Percentiles rank a stretch among this genome's conserved stretches.
These are phyloP conservation scores for Diplotaxis tenuifolia DNA, from an alignment of 345 rosid genomes.

Conservation along the genomic window DNA sequence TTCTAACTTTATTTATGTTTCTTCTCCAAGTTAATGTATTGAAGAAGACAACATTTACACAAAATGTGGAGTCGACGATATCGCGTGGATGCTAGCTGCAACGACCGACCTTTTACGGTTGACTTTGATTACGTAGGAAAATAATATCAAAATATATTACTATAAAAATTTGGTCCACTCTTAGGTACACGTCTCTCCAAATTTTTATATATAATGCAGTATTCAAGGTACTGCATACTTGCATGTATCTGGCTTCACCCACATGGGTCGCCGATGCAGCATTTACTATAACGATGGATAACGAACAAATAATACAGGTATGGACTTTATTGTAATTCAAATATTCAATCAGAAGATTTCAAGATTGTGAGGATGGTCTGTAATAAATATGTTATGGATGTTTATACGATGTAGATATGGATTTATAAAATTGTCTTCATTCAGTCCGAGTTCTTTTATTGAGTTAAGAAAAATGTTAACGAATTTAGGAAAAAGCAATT, in stretches of 20 bases:
- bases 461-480: background rate
- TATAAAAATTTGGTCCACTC: conserved; percentile 7
- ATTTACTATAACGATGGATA: background rate
- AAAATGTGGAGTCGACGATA: conserved; percentile 25
- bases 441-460: background rate
- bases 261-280: background rate
- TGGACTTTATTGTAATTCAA: background rate
- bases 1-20: background rate
- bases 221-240: conserved; percentile 16
- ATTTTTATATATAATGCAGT: background rate
- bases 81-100: conserved; percentile 35
- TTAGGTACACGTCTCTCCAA: conserved; percentile 16
- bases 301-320: background rate
- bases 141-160: background rate
- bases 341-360: background rate
- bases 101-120: conserved; percentile 32
- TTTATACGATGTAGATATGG: background rate
- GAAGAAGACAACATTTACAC: conserved; percentile 5
- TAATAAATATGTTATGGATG: background rate
- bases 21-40: background rate
- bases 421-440: background rate
- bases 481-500: background rate
- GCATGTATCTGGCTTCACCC: background rate
- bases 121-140: conserved; percentile 17
- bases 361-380: background rate